Conservation (phyloP, 768 basidiomycete genomes). For the Boletus rufocinnamomeus region DNA sequence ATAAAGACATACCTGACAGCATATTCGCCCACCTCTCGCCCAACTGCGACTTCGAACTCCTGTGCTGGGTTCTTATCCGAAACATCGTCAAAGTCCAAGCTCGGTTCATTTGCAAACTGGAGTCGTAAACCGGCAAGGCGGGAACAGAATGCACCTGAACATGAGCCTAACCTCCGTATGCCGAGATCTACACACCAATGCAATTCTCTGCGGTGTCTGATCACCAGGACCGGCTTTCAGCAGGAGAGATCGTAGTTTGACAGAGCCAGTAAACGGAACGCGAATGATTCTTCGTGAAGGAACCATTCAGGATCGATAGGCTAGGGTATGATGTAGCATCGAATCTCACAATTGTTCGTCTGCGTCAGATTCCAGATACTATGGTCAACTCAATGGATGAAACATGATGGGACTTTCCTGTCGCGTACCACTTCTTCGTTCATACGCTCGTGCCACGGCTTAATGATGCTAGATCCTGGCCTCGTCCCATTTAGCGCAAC, state of each 20-base stretch:
- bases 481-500: conserved; percentile 70
- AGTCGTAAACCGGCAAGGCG: background rate
- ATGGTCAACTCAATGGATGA: conserved; percentile 7
- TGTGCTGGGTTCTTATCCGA: conserved; percentile 64
- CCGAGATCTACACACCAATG: conserved; percentile 52
- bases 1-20: conserved; percentile 62
- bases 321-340: background rate
- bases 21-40: conserved; percentile 83
- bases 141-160: background rate
- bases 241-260: conserved; percentile 79
- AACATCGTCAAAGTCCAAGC: conserved; percentile 80
- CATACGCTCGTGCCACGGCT: conserved; percentile 81
- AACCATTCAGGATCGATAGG: conserved; percentile 7
- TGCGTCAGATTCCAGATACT: conserved; percentile 88
- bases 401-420: conserved; percentile 1
- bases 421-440: conserved; percentile 66
- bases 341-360: conserved; percentile 80
- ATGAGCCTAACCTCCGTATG: background rate
- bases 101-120: conserved; percentile 77
- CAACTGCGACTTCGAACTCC: conserved; percentile 68
- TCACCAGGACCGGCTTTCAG: conserved; percentile 82
- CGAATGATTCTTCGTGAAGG: conserved; percentile 65
- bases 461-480: conserved; percentile 63
- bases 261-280: conserved; percentile 84
- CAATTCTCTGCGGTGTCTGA: conserved; percentile 72